These are phyloP conservation scores for Hemileccinum impolitum DNA, from an alignment of 768 basidiomycete species.

Conservation along the genomic window DNA sequence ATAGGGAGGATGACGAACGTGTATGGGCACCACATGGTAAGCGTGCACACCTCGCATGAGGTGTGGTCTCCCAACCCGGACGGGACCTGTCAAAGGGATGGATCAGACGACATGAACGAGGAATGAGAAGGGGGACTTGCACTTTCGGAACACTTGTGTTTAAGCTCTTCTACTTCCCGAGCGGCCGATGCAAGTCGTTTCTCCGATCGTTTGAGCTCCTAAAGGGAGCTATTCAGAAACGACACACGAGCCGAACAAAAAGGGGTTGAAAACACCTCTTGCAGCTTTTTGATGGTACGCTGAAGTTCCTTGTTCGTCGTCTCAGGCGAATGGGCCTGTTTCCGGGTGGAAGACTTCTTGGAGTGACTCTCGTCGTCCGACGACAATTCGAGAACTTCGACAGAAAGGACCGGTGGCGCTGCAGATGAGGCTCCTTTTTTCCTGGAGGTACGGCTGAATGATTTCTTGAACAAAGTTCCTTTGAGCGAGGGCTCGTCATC, in stretches of 20 bases:
- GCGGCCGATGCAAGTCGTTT: constrained; percentile 7
- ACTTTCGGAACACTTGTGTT: constrained; percentile 10
- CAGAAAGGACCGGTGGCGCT: constrained; percentile 8
- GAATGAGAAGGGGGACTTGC: neutral
- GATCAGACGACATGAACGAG: neutral
- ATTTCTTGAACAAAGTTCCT: constrained; percentile 16
- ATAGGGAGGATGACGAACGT: constrained; percentile 41
- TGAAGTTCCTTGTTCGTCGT: constrained; percentile 26
- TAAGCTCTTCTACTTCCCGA: constrained; percentile 22
- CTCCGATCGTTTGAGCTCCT: constrained; percentile 21
- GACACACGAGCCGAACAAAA: neutral
- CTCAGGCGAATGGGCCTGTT: constrained; percentile 17
- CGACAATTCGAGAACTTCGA: constrained; percentile 57
- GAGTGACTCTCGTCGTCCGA: constrained; percentile 46
- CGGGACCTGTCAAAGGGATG: constrained; percentile 32
- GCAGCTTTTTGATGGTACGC: constrained; percentile 40
- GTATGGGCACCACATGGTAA: constrained; percentile 64
- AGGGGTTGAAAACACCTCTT: constrained; percentile 34
- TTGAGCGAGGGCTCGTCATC: constrained; percentile 23
- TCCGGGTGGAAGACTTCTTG: constrained; percentile 9
- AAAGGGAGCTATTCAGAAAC: neutral
- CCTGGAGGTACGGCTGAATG: constrained; percentile 4
- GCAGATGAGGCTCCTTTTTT: constrained; percentile 19
- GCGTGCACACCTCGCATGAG: constrained; percentile 63
- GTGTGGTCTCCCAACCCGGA: constrained; percentile 49